A percentile compares a stretch with the other conserved stretches of the same genome.
phyloP scores from a whole-genome alignment of 139 green algal genomes.

The Desmodesmus armatus region DNA sequence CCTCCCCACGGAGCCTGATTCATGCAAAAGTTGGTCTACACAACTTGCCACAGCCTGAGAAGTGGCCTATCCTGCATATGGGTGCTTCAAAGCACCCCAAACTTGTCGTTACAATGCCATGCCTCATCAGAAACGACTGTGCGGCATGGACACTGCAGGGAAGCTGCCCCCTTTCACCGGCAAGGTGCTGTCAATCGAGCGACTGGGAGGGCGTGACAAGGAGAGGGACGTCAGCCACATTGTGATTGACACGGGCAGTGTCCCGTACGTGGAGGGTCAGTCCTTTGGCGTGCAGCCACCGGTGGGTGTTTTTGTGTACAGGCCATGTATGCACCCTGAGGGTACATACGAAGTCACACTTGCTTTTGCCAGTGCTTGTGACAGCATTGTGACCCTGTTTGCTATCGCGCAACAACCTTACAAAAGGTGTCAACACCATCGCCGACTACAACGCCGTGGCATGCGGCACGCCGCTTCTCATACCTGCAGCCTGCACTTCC shows the following conservation, averaged over 20 bases:
- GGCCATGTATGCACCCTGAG: too few relatives aligned
- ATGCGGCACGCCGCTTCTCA: too few relatives aligned
- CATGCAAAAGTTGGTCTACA: too few relatives aligned
- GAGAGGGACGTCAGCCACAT: conserved; percentile 36
- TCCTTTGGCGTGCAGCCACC: conserved; percentile 74
- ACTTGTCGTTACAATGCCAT: too few relatives aligned
- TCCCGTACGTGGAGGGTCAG: conserved; percentile 73
- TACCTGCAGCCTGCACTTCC: neutral
- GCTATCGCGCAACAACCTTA: neutral
- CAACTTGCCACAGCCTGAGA: too few relatives aligned
- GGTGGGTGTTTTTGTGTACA: neutral
- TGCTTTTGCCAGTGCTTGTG: neutral
- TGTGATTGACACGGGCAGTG: conserved; percentile 29
- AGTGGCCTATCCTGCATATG: too few relatives aligned
- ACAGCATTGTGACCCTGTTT: neutral
- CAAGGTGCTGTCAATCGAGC: conserved; percentile 20
- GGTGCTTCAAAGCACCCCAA: too few relatives aligned
- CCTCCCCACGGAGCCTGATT: too few relatives aligned
- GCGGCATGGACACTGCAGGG: too few relatives aligned
- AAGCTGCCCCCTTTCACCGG: conserved; percentile 18
- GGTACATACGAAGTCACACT: neutral
- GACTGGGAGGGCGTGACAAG: conserved; percentile 22
- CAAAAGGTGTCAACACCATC: neutral
- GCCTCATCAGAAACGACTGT: too few relatives aligned
- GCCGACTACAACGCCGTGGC: too few relatives aligned